These are phyloP conservation scores for Nemophila menziesii DNA, from an alignment of 257 asterid genomes.

Conservation along the genomic window DNA sequence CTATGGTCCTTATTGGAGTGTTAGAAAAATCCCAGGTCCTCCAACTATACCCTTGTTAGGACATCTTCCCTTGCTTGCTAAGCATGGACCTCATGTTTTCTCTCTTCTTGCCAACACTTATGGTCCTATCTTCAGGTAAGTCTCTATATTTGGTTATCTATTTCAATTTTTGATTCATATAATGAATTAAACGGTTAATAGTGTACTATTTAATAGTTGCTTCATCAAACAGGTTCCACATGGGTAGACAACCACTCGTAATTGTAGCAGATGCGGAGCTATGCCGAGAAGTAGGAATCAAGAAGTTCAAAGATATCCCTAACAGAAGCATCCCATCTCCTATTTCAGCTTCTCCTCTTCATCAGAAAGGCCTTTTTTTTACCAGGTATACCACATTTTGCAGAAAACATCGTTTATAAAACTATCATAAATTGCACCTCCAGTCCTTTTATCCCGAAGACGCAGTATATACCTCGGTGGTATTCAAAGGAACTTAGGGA, in stretches of 20 bases:
- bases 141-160: background rate
- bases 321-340: constrained; percentile 97
- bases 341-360: constrained; percentile 86
- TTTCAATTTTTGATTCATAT: background rate
- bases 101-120: constrained; percentile 59
- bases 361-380: constrained; percentile 90
- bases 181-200: no score
- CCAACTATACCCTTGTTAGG: constrained; percentile 75
- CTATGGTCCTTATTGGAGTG: constrained; percentile 72
- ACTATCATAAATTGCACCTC: no score
- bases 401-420: background rate
- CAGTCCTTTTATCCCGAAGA: no score
- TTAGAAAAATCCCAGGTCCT: constrained; percentile 82
- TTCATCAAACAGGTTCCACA: constrained; percentile 50
- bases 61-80: constrained; percentile 86
- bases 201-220: background rate
- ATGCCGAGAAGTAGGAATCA: constrained; percentile 82
- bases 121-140: constrained; percentile 88
- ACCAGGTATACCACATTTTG: constrained; percentile 57
- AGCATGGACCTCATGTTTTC: constrained; percentile 81
- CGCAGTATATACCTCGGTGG: no score
- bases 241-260: constrained; percentile 92
- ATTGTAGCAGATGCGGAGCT: constrained; percentile 87
- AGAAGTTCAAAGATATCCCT: constrained; percentile 58
- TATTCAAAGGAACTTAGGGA: no score